Conservation (phyloP, 225 moss, liverwort and hornwort species). For the Straminergon stramineum region DNA sequence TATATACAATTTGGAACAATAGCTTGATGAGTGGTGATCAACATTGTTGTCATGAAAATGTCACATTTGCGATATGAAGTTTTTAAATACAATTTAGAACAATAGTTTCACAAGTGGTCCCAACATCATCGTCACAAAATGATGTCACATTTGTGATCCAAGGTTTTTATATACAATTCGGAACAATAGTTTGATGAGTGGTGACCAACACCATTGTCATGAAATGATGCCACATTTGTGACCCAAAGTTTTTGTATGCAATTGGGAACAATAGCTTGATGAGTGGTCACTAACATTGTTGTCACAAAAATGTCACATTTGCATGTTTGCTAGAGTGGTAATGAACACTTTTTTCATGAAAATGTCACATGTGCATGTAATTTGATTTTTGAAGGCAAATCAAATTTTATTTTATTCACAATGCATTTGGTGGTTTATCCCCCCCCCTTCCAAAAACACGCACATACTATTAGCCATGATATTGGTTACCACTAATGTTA, state of each 20-base stretch:
- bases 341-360: not conserved
- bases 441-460: too few species aligned
- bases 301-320: not conserved
- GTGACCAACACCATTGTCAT: not conserved
- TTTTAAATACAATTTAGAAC: not conserved
- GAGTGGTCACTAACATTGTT: not conserved
- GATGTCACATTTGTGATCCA: too few species aligned
- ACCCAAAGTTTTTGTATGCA: not conserved
- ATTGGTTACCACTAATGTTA: too few species aligned
- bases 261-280: not conserved
- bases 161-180: not conserved
- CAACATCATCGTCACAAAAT: too few species aligned
- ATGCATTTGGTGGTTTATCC: too few species aligned
- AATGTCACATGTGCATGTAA: fast-evolving
- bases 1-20: too few species aligned
- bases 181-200: not conserved
- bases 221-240: too few species aligned
- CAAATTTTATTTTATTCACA: not conserved
- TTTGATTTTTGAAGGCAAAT: not conserved
- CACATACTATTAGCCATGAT: not conserved
- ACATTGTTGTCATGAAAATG: too few species aligned
- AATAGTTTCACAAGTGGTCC: not conserved
- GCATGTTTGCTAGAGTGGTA: not conserved
- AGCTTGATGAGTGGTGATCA: too few species aligned
- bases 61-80: not conserved